Evolutionary conservation across 2,329 filamentous ascomycete species (phyloP), one percentile per base, ranked within the genome.

Genomic region (Thelonectria olida): DNA sequence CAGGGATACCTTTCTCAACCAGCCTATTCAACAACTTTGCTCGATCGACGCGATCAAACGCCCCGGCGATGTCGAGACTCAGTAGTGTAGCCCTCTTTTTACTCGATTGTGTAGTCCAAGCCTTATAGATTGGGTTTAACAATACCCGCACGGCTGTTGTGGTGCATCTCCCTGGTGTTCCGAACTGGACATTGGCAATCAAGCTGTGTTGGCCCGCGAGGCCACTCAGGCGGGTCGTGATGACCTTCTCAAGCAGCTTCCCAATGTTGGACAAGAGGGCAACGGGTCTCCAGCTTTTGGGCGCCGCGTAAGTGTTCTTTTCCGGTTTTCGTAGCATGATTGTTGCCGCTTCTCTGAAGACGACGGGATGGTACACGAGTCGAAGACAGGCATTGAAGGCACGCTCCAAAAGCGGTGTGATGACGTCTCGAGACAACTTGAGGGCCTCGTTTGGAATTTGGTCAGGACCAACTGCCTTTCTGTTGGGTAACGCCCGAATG

Each of bases 221-320:
- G 23, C 61, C 65, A 9, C 23, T 47, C 39, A 67, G 59, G 25
- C 61, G 60, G 31, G 57, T 64, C 15, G 57, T 59, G 17, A 65
- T 52, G 3, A 68, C 45, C 25, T 50, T 51, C 20, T 70, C 59
- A 39, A 66, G 10, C 12, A 47, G 41, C 39, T 65, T 67, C 20
- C 61, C 61, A 9, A 67, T 8, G 7, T 54, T 61, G 31, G 44
- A 51, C n/a, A 61, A 59, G 7, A 70, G 60, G 7, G 56, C 59
- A 48, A 67, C 69, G 28, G 59, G 67, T 22, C 61, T 61, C n/a
- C 66, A 68, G 57, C 53, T 34, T 51, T 69, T 67, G 20, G 61
- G 64, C 27, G 47, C 28, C 25, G 53, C 52, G 38, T 67, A 71
- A 38, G 64, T 50, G 39, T 64, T 57, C 44, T 71, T 69, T 4